Evolutionary conservation across 257 asterid genomes (phyloP).

Genomic region (Rubia yunnanensis): DNA sequence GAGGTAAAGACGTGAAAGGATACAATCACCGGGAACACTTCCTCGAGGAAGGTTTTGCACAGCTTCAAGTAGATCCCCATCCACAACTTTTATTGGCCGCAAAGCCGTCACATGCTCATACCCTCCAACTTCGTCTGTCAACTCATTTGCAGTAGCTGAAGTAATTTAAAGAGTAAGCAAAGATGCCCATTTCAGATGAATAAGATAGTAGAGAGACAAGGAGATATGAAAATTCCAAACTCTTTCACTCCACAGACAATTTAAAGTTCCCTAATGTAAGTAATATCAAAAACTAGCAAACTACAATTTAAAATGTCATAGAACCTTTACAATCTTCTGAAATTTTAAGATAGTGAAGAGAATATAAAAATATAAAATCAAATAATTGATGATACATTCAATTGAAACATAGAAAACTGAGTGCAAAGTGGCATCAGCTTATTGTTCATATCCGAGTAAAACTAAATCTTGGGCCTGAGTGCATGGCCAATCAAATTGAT

Average conservation of each 20-base stretch:
- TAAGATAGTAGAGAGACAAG: background rate
- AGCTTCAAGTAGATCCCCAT: slow-evolving; percentile 67
- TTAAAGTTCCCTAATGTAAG: background rate
- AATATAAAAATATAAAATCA: background rate
- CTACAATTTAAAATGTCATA: background rate
- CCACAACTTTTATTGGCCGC: slow-evolving; percentile 74
- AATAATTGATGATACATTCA: background rate
- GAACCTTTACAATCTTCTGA: background rate
- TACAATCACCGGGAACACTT: slow-evolving; percentile 78
- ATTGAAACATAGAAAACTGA: background rate
- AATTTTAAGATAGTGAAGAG: background rate
- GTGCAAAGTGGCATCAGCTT: background rate
- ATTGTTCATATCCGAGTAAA: background rate
- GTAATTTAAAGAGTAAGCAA: slow-evolving; percentile 15
- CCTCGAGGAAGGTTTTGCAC: slow-evolving; percentile 75
- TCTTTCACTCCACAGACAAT: background rate
- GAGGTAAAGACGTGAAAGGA: slow-evolving; percentile 28
- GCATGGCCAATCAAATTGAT: background rate
- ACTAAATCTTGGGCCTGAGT: background rate
- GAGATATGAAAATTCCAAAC: background rate
- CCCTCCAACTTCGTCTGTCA: slow-evolving; percentile 91
- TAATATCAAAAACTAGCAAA: background rate
- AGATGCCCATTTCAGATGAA: background rate
- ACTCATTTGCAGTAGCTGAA: slow-evolving; percentile 71
- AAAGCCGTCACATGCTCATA: slow-evolving; percentile 74